These are phyloP conservation scores for Penicillium janthinellum DNA, from an alignment of 2,329 filamentous ascomycete genomes.

Conservation along the genomic window DNA sequence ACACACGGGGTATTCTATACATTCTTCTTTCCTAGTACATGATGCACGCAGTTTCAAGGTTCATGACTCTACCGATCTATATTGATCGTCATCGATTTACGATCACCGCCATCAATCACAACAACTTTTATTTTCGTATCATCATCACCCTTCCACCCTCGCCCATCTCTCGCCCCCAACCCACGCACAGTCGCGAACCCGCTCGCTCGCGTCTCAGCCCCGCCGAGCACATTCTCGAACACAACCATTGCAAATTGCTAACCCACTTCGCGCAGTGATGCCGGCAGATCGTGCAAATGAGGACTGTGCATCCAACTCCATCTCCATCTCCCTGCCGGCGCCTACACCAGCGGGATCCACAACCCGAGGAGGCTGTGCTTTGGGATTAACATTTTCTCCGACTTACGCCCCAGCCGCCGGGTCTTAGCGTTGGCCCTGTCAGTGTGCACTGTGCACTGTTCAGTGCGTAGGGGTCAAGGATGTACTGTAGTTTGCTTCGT, in stretches of 20 bases:
- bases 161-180: slow-evolving; percentile 3
- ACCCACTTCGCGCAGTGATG: not conserved
- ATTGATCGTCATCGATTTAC: not conserved
- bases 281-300: not conserved
- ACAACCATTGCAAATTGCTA: not conserved
- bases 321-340: not conserved
- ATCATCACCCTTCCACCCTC: not conserved
- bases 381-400: not conserved
- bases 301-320: too few species aligned
- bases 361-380: slow-evolving; percentile 8
- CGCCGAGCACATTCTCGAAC: slow-evolving; percentile 3
- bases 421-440: not conserved
- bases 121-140: too few species aligned
- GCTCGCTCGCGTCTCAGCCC: slow-evolving; percentile 14
- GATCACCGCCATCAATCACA: too few species aligned
- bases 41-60: not conserved
- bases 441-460: too few species aligned
- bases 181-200: slow-evolving; percentile 3
- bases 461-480: not conserved
- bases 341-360: not conserved
- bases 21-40: not conserved
- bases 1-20: not conserved
- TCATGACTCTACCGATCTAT: not conserved
- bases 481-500: not conserved
- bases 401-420: not conserved